Base-by-base conservation (phyloP, 2,329 filamentous ascomycete species). In the Nemania sp. region DNA sequence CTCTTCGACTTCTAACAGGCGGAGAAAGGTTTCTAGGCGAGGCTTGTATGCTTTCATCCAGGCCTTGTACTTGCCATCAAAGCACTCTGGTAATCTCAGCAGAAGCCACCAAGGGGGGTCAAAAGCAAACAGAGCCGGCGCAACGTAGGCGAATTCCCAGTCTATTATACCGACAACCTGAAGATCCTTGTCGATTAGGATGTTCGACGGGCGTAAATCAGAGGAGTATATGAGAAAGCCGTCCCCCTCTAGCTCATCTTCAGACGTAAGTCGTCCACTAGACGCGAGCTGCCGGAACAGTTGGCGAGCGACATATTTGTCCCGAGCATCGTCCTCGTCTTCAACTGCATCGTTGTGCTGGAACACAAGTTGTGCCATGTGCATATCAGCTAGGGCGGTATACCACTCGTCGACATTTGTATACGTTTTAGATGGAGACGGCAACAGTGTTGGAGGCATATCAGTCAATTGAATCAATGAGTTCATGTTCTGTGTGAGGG, bases 401-500 rank as follows among this genome's bases (percentile, higher is more conserved):
- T 80, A 82, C 76, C 82, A 84, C 7, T 78, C 77, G n/a, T 79
- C 77, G 1, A 79, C 74, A 20, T 71, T 74, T 1, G 70, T 27
- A 59, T 77, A 82, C 1, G 73, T 70, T 54, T 67, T 64, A 29
- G 62, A 67, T 61, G 70, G 71, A 35, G 57, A 65, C 53, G 69
- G 71, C 18, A 71, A 49, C 5, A 73, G 26, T 13, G 35, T 53
- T 41, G 58, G 27, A 45, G 71, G 69, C 35, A 72, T 68, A 38
- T 68, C 70, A 22, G 73, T 71, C 26, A 67, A 63, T 27, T 64
- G 71, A 41, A 80, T 47, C 64, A 81, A 74, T 20, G 82, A 77
- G 60, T 78, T 83, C 80, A 85, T 83, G 62, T 82, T 82, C 1
- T 78, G 74, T 2, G 79, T 81, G 2, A 85, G 63, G 2, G 82